A percentile compares a stretch with the other conserved stretches of the same genome.
Evolutionary conservation across 768 basidiomycete genomes (phyloP).

Genomic region (Phylloporus sp.): DNA sequence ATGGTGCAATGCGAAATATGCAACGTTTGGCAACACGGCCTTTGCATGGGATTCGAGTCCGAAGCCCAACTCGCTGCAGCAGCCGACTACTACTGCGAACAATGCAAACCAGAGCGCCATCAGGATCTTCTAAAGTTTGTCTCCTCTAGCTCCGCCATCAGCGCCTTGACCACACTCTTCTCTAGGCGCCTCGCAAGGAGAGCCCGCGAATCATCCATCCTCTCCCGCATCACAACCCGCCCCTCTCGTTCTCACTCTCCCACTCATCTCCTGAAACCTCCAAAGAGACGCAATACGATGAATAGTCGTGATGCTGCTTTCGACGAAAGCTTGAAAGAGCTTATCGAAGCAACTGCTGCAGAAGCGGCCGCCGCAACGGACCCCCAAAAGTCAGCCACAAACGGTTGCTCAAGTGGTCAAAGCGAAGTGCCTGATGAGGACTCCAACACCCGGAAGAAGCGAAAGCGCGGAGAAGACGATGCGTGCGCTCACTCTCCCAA

Average conservation of each 20-base stretch:
- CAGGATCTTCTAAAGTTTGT: slow-evolving; percentile 74
- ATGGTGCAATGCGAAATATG: slow-evolving; percentile 98
- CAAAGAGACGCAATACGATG: slow-evolving; percentile 94
- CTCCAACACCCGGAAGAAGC: slow-evolving; percentile 51
- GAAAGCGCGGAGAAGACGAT: slow-evolving; percentile 74
- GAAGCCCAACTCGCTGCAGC: slow-evolving; percentile 69
- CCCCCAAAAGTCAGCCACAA: slow-evolving; percentile 28
- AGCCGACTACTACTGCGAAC: slow-evolving; percentile 90
- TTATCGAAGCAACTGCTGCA: slow-evolving; percentile 68
- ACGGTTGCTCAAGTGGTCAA: slow-evolving; percentile 39
- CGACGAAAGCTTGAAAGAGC: slow-evolving; percentile 79
- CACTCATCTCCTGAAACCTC: slow-evolving; percentile 51
- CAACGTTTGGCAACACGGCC: slow-evolving; percentile 97
- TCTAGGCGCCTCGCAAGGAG: slow-evolving; percentile 59
- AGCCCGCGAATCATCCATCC: slow-evolving; percentile 58
- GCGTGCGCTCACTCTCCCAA: slow-evolving; percentile 39
- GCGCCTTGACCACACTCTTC: slow-evolving; percentile 14
- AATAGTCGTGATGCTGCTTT: slow-evolving; percentile 94
- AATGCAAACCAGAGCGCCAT: slow-evolving; percentile 85
- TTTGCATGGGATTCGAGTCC: slow-evolving; percentile 89
- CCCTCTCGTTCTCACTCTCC: slow-evolving; percentile 76
- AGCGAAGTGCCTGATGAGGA: slow-evolving; percentile 48
- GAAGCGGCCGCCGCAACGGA: slow-evolving; percentile 57
- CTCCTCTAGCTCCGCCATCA: slow-evolving; percentile 12
- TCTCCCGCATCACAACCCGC: slow-evolving; percentile 56